Evolutionary conservation across 2,329 filamentous ascomycete species (phyloP), one percentile per base, ranked within the genome.

Genomic region (Colletotrichum sp.): DNA sequence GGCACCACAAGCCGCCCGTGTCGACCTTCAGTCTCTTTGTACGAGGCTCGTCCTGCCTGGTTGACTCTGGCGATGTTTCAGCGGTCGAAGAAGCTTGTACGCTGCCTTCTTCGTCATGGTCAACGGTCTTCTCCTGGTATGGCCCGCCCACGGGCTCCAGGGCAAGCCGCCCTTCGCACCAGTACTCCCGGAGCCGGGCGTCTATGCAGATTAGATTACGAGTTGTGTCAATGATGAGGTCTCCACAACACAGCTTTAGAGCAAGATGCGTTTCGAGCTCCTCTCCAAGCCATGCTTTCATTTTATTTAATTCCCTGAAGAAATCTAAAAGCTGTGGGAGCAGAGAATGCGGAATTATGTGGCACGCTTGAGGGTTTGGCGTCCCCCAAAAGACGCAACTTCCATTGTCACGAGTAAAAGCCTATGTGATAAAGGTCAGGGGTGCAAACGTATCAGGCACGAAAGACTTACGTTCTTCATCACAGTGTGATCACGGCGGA

Each of bases 251-350:
- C 38, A 43, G 38, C 38, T 43, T 43, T 6, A n/a, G 38, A n/a
- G 3, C 9, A 6, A 43, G 18, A n/a, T 18, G 18, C 9, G 0
- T 1, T n/a, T 1, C 38, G 38, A 43, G 38, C 38, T 43, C 9
- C 38, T n/a, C 18, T 43, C 18, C 38, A 43, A 10, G 38, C 18
- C 38, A 43, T 43, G 16, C 38, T 43, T 38, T 5, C 36, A 38
- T 38, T 38, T 18, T 0, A 18, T 18, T 9, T 18, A 38, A 38
- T 43, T n/a, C 9, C 8, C 0, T 18, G 38, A 1, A 43, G 3
- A 43, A 43, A n/a, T 43, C 3, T 1, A 0, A 43, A 43, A 43
- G 0, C 38, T 2, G 9, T 43, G 16, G 38, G 8, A 43, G 38
- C n/a, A 43, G 38, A 9, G 18, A n/a, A n/a, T 8, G 5, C 18